These are phyloP conservation scores for Oryza coarctata DNA, from an alignment of 176 grass and related monocot species.

Conservation along the genomic window DNA sequence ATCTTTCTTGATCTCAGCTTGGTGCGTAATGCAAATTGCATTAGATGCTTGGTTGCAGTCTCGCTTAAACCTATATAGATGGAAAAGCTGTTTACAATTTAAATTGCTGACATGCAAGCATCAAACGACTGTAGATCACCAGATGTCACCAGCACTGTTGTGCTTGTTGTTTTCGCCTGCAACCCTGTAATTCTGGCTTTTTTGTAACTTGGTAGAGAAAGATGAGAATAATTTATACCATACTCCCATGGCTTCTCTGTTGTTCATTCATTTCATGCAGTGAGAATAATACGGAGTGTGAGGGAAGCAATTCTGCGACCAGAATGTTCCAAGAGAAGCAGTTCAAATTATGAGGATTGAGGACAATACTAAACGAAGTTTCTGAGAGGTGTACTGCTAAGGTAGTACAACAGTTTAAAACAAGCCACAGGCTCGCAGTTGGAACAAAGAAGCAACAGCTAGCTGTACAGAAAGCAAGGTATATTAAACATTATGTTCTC, in stretches of 20 bases:
- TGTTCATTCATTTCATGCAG: not conserved
- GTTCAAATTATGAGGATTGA: not conserved
- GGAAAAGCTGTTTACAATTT: constrained; percentile 10
- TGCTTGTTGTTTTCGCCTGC: not conserved
- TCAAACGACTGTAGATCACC: not conserved
- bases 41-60: constrained; percentile 12
- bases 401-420: not conserved
- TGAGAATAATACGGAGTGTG: constrained; percentile 1
- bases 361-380: not conserved
- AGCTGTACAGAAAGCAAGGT: constrained; percentile 39
- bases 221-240: not conserved
- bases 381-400: not conserved
- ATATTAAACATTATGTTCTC: constrained; percentile 30
- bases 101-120: not conserved
- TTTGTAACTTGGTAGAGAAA: constrained; percentile 19
- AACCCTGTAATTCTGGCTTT: not conserved
- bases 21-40: not conserved
- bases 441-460: not conserved
- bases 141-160: not conserved
- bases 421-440: not conserved
- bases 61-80: not conserved
- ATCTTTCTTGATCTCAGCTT: constrained; percentile 1
- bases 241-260: constrained; percentile 16
- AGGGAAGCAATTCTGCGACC: not conserved
- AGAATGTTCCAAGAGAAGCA: not conserved